Conservation (phyloP, 352 stramenopile species). For the Pythium rishiriense region DNA sequence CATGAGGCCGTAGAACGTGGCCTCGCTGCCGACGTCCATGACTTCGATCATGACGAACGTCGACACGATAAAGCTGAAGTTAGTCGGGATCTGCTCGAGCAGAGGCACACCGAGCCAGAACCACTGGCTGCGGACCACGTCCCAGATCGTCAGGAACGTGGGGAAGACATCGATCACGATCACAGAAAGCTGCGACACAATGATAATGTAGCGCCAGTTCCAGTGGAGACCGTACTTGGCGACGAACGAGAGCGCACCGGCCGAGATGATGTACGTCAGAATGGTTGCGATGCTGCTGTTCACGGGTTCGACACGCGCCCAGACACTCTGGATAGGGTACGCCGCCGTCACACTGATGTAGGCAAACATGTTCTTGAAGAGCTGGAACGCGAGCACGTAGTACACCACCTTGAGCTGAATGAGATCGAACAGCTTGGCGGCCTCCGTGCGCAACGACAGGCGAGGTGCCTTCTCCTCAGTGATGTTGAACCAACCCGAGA, state of each 20-base stretch:
- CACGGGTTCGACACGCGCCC: slow-evolving; percentile 33
- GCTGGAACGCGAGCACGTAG: slow-evolving; percentile 33
- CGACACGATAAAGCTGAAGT: slow-evolving; percentile 30
- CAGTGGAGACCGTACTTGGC: slow-evolving; percentile 27
- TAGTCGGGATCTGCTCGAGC: slow-evolving; percentile 32
- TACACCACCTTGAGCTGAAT: slow-evolving; percentile 35
- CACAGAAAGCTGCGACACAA: slow-evolving; percentile 18
- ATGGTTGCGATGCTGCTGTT: slow-evolving; percentile 35
- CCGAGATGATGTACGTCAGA: slow-evolving; percentile 24
- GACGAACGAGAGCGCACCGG: slow-evolving; percentile 13
- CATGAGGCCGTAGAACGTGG: slow-evolving; percentile 37
- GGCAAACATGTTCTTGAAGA: slow-evolving; percentile 37
- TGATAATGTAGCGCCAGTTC: slow-evolving; percentile 33
- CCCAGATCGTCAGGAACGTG: slow-evolving; percentile 35
- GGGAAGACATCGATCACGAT: slow-evolving; percentile 30
- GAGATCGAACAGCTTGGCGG: slow-evolving; percentile 30
- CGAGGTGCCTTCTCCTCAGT: slow-evolving; percentile 24
- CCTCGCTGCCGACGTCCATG: slow-evolving; percentile 32
- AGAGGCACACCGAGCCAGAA: slow-evolving; percentile 32
- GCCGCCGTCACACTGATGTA: slow-evolving; percentile 29
- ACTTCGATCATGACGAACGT: slow-evolving; percentile 35
- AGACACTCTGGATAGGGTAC: slow-evolving; percentile 31
- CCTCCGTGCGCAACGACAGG: slow-evolving; percentile 18
- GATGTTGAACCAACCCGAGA: slow-evolving; percentile 30
- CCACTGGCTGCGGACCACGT: slow-evolving; percentile 33